Base-by-base conservation (phyloP, 306 rosid species). In the Vicia faba region DNA sequence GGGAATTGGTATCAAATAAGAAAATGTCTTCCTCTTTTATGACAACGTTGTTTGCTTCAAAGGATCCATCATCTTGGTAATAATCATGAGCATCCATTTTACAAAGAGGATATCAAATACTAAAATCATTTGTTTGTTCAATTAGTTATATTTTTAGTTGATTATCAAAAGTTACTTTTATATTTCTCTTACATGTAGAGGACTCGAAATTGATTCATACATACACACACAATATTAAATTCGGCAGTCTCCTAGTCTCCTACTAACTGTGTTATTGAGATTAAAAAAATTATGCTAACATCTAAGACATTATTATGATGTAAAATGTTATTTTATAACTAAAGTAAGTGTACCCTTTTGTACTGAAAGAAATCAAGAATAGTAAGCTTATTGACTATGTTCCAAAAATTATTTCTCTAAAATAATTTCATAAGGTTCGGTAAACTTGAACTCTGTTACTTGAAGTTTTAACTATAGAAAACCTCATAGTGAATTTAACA, bases 221-320 rank as follows among this genome's bases (percentile, higher is more conserved):
- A 6, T n/a, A 6, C 9, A n/a, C 50, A 16, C 23, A 28, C 46
- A 57, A 64, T 8, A 61, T 16, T 35, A 18, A 48, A 49, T 66
- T 16, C 60, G 29, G 58, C 36, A 7, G 16, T 36, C 46, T 12
- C 26, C 26, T 2, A 63, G 16, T 36, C 46, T 12, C 26, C 26
- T 2, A 63, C 54, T 20, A 23, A 20, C 15, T 73, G 31, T 62
- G 64, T 13, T 58, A 59, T 38, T 35, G 28, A 41, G 56, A 31
- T 51, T n/a, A n/a, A 41, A 70, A 61, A 48, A 43, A 18, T 49
- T 11, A 64, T 18, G 48, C 2, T 59, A 57, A 29, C 69, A 56
- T 49, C 68, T 49, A 7, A 56, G 9, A 65, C 13, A 44, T 10
- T 14, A 59, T 13, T 26, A 26, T 26, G 2, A 10, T 16, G n/a